Percentiles rank a stretch among this genome's conserved stretches.
Evolutionary conservation across 257 asterid species (phyloP).

Genomic region (Echites panduratus): DNA sequence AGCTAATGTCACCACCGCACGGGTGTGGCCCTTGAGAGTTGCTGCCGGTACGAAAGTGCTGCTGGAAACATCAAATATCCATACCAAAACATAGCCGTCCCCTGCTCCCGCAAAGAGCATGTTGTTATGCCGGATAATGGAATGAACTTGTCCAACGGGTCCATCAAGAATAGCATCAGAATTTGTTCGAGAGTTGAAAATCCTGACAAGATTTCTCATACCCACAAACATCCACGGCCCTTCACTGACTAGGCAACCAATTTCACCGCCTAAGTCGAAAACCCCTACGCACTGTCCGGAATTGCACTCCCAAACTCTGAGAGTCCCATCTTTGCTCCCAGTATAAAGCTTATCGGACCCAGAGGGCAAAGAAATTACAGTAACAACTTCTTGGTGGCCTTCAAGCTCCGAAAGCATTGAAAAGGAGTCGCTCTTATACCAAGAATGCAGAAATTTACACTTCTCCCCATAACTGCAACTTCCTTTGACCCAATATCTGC

Average conservation of each 20-base stretch:
- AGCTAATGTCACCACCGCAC: slow-evolving; percentile 68
- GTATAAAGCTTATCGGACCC: slow-evolving; percentile 84
- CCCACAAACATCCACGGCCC: slow-evolving; percentile 93
- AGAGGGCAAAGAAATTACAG: slow-evolving; percentile 64
- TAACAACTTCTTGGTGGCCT: slow-evolving; percentile 73
- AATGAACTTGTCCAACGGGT: slow-evolving; percentile 79
- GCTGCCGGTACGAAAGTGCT: slow-evolving; percentile 72
- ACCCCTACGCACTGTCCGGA: slow-evolving; percentile 67
- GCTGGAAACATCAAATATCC: slow-evolving; percentile 64
- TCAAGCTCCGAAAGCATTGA: slow-evolving; percentile 54
- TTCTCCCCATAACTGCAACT: slow-evolving; percentile 56
- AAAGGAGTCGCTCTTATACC: slow-evolving; percentile 63
- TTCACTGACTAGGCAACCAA: slow-evolving; percentile 69
- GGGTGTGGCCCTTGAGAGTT: slow-evolving; percentile 64
- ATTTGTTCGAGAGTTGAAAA: slow-evolving; percentile 80
- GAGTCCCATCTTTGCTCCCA: slow-evolving; percentile 75
- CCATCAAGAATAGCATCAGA: slow-evolving; percentile 65
- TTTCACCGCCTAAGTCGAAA: slow-evolving; percentile 48
- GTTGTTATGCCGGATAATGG: slow-evolving; percentile 59
- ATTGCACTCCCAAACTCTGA: slow-evolving; percentile 85
- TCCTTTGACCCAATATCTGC: slow-evolving; percentile 56
- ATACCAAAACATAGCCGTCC: slow-evolving; percentile 67
- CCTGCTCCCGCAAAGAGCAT: slow-evolving; percentile 76
- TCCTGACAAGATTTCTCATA: slow-evolving; percentile 68
- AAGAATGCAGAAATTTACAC: slow-evolving; percentile 71